These are phyloP conservation scores for Phytophthora europaea DNA, from an alignment of 352 stramenopile species.

Conservation along the genomic window DNA sequence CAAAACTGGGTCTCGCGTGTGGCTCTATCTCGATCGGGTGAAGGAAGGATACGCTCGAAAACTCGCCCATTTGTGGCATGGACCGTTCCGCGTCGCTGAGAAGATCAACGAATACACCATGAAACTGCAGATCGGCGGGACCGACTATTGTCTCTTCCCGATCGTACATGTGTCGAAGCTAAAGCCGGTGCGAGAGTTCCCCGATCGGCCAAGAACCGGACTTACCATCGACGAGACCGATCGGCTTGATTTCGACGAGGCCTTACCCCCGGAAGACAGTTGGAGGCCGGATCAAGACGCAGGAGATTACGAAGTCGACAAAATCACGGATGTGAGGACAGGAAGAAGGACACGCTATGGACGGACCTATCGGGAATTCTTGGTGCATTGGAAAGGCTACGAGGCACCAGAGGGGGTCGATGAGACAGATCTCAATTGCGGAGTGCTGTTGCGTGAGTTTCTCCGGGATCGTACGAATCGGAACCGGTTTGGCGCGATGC, in stretches of 20 bases:
- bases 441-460: too few relatives aligned
- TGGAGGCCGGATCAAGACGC: background rate
- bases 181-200: background rate
- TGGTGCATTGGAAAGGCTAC: background rate
- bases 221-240: background rate
- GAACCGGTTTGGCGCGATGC: too few relatives aligned
- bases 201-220: background rate
- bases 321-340: background rate
- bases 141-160: background rate
- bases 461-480: too few relatives aligned
- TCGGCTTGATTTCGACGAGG: constrained; percentile 8
- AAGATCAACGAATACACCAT: background rate
- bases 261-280: background rate
- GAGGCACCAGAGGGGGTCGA: too few relatives aligned
- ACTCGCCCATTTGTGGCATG: background rate
- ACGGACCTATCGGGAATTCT: background rate
- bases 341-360: constrained; percentile 1
- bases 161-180: background rate
- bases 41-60: background rate
- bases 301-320: background rate
- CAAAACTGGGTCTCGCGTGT: background rate
- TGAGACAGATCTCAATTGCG: too few relatives aligned
- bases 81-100: background rate
- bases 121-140: background rate
- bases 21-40: background rate